Percentiles rank a stretch among this genome's conserved stretches.
These are phyloP conservation scores for Moesziomyces aphidis DNA, from an alignment of 1,284 basidiomycete species.

Conservation along the genomic window DNA sequence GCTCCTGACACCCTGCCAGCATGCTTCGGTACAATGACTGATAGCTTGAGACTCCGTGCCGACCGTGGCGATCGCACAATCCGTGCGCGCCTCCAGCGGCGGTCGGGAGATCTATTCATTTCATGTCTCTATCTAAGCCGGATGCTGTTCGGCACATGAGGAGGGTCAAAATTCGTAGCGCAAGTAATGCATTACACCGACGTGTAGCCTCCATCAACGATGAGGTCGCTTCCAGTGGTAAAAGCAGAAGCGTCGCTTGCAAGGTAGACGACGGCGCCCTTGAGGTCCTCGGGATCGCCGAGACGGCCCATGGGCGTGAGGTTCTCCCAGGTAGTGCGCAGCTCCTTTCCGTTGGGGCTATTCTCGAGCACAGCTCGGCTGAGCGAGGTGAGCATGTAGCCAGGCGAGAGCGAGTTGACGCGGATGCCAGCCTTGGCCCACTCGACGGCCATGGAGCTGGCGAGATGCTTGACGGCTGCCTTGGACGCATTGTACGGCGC, in stretches of 20 bases:
- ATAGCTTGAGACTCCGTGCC: too few species aligned
- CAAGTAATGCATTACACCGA: slow-evolving; percentile 16
- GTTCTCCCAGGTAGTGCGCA: slow-evolving; percentile 80
- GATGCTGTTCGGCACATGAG: too few species aligned
- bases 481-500: slow-evolving; percentile 93
- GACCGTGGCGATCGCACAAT: too few species aligned
- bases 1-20: too few species aligned
- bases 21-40: too few species aligned
- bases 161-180: too few species aligned
- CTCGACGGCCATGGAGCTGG: slow-evolving; percentile 84
- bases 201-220: slow-evolving; percentile 84
- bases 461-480: slow-evolving; percentile 86
- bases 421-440: slow-evolving; percentile 87
- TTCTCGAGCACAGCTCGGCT: slow-evolving; percentile 70
- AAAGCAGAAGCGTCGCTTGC: slow-evolving; percentile 86
- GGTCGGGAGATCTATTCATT: too few species aligned
- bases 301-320: slow-evolving; percentile 84
- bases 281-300: slow-evolving; percentile 70
- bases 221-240: slow-evolving; percentile 85
- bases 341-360: slow-evolving; percentile 70
- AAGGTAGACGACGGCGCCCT: slow-evolving; percentile 82
- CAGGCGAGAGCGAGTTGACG: slow-evolving; percentile 74
- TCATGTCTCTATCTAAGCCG: too few species aligned
- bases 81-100: too few species aligned
- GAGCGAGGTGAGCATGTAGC: slow-evolving; percentile 78